Evolutionary conservation across 345 rosid species (phyloP), one percentile per base, ranked within the genome.

Genomic region (Aquilaria yunnanensis): DNA sequence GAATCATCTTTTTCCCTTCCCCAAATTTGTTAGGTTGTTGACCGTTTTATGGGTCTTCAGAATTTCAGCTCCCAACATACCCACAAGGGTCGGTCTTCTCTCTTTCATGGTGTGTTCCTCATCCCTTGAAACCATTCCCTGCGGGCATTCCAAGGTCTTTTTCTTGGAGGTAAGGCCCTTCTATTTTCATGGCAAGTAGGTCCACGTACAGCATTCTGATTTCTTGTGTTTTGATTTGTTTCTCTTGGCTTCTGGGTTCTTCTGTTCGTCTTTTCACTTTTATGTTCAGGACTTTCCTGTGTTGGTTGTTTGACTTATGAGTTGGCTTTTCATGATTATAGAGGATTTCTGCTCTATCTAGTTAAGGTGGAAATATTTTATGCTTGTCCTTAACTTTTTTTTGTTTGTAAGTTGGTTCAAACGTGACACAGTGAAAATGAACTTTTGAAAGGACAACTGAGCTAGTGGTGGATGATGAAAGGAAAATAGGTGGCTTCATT

Each of bases 161-260:
- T 54, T 55, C 2, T 57, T 71, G 81, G 90, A 85, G 90, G 90
- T 82, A 67, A 66, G 32, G 34, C 14, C 32, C 11, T n/a, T 33
- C 51, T 45, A 3, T 32, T 16, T 50, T 45, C 51, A 4, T 12
- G 1, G n/a, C 34, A 12, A 16, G 1, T 53, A 31, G 5, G 0
- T 41, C 6, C 14, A 2, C 37, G 6, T 8, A 37, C 43, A 37
- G 5, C 8, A 47, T 16, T 32, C 32, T 29, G 46, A 6, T 32
- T 54, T 1, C 7, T 51, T n/a, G 11, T 70, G 5, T 32, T 10
- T 2, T 50, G 1, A 8, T 61, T 30, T 33, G 10, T 14, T 58
- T 9, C 9, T 8, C 51, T 50, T 61, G 43, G 62, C 64, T 56
- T 52, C 4, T 51, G n/a, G 56, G 48, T 37, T 61, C 41, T 32